Evolutionary conservation across 2,329 filamentous ascomycete genomes (phyloP).

Genomic region (Fusarium sp.): DNA sequence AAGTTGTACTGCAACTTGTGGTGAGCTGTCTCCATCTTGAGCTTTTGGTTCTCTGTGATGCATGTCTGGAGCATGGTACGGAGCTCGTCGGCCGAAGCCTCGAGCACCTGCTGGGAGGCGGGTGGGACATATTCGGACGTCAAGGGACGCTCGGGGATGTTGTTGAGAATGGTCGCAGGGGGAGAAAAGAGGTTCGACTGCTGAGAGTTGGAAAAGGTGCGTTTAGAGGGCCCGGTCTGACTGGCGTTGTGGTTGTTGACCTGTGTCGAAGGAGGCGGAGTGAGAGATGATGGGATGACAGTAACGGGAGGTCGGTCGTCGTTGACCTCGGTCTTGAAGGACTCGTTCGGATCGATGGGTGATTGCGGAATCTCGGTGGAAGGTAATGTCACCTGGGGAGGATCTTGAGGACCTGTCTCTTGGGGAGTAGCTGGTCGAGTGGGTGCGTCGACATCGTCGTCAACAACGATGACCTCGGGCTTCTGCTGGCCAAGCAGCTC

Average conservation of each 20-base stretch:
- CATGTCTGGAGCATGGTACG: constrained; percentile 66
- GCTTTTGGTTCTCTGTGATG: constrained; percentile 66
- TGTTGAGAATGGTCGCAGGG: constrained; percentile 60
- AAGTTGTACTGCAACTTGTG: constrained; percentile 92
- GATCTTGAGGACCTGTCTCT: constrained; percentile 46
- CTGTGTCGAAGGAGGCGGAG: constrained; percentile 68
- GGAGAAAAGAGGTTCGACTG: constrained; percentile 65
- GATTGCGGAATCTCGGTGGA: constrained; percentile 68
- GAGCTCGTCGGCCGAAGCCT: constrained; percentile 67
- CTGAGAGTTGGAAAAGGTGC: constrained; percentile 56
- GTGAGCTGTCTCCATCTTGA: constrained; percentile 87
- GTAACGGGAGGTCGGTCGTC: constrained; percentile 58
- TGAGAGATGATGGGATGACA: constrained; percentile 68
- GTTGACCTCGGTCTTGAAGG: constrained; percentile 63
- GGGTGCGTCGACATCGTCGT: constrained; percentile 49
- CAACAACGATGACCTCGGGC: constrained; percentile 45
- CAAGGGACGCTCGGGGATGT: constrained; percentile 46
- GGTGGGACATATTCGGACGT: constrained; percentile 60
- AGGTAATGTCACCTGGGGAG: constrained; percentile 66
- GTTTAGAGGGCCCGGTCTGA: constrained; percentile 39
- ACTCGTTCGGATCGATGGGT: constrained; percentile 60
- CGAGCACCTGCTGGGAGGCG: constrained; percentile 61
- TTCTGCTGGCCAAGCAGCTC: constrained; percentile 44
- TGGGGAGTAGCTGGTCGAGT: constrained; percentile 47
- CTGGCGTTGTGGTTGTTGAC: constrained; percentile 47